phyloP scores from a whole-genome alignment of 139 green algal genomes.

The Chlorella sp. region DNA sequence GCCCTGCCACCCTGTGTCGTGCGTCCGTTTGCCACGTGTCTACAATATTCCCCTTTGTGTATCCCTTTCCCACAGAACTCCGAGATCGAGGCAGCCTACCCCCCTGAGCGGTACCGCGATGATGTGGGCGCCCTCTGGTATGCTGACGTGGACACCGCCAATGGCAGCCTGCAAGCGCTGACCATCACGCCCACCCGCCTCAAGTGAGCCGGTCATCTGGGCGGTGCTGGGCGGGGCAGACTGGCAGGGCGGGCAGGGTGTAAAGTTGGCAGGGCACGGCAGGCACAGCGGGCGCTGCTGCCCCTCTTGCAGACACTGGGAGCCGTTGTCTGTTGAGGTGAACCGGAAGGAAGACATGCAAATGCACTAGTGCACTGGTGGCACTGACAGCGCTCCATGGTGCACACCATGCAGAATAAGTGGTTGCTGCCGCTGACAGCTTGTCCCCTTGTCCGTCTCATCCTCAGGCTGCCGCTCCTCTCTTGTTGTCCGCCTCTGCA shows the following conservation, averaged over 20 bases:
- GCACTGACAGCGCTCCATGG: too few relatives aligned
- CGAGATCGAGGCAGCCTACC: conserved; percentile 1
- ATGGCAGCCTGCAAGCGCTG: conserved; percentile 24
- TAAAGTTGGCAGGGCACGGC: too few relatives aligned
- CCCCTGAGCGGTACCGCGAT: conserved; percentile 1
- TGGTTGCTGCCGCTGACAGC: too few relatives aligned
- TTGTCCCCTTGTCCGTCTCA: too few relatives aligned
- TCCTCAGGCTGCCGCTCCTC: not conserved
- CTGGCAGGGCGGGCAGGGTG: too few relatives aligned
- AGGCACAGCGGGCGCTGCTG: too few relatives aligned
- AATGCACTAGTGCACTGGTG: too few relatives aligned
- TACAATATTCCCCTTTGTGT: not conserved
- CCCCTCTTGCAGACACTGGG: too few relatives aligned
- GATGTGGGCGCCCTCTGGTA: conserved; percentile 36
- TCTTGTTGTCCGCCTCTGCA: not conserved
- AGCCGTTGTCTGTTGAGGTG: too few relatives aligned
- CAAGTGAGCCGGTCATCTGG: not conserved
- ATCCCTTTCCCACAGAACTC: conserved; percentile 2
- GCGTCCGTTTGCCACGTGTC: too few relatives aligned
- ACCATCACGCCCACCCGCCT: conserved; percentile 36
- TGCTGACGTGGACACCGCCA: conserved; percentile 8
- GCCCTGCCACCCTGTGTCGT: not conserved
- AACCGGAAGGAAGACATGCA: too few relatives aligned
- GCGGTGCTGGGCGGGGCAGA: too few relatives aligned
- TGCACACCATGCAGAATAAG: not conserved